phyloP scores from a whole-genome alignment of 768 basidiomycete species.

The Boletus subparvulus region DNA sequence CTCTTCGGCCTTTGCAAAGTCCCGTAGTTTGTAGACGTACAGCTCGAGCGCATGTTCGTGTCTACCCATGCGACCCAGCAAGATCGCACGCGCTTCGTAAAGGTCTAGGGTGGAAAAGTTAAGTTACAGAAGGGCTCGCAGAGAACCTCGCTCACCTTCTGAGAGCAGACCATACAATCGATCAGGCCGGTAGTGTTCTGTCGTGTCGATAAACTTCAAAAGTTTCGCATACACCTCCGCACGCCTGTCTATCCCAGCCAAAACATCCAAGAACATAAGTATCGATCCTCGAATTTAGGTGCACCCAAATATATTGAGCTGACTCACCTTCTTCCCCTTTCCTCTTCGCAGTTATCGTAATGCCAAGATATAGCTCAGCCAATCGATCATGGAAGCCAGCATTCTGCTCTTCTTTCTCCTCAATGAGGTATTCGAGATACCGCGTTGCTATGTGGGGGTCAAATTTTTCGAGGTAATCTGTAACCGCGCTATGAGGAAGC shows the following conservation, averaged over 20 bases:
- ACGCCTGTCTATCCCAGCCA: slow-evolving; percentile 40
- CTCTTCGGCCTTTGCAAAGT: slow-evolving; percentile 89
- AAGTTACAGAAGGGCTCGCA: neutral
- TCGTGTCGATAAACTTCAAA: slow-evolving; percentile 70
- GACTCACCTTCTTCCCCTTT: slow-evolving; percentile 56
- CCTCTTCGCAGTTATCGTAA: slow-evolving; percentile 59
- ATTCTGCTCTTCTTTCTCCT: slow-evolving; percentile 65
- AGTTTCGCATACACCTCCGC: slow-evolving; percentile 65
- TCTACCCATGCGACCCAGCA: slow-evolving; percentile 84
- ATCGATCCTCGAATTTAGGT: neutral
- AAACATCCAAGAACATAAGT: neutral
- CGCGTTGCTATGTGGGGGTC: slow-evolving; percentile 66
- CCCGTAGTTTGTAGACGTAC: slow-evolving; percentile 85
- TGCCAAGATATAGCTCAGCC: slow-evolving; percentile 79
- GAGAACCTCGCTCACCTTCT: slow-evolving; percentile 56
- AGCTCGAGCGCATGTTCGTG: slow-evolving; percentile 95
- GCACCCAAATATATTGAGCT: neutral
- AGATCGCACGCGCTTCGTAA: slow-evolving; percentile 87
- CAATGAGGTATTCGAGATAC: slow-evolving; percentile 85
- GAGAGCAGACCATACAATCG: slow-evolving; percentile 80
- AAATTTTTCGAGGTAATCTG: slow-evolving; percentile 73
- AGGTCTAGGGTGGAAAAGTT: slow-evolving; percentile 52
- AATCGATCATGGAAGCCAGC: slow-evolving; percentile 83
- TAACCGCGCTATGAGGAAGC: slow-evolving; percentile 74
- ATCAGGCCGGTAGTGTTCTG: slow-evolving; percentile 70